phyloP scores from a whole-genome alignment of 1,284 basidiomycete species.

The Melanopsichium pennsylvanicum region DNA sequence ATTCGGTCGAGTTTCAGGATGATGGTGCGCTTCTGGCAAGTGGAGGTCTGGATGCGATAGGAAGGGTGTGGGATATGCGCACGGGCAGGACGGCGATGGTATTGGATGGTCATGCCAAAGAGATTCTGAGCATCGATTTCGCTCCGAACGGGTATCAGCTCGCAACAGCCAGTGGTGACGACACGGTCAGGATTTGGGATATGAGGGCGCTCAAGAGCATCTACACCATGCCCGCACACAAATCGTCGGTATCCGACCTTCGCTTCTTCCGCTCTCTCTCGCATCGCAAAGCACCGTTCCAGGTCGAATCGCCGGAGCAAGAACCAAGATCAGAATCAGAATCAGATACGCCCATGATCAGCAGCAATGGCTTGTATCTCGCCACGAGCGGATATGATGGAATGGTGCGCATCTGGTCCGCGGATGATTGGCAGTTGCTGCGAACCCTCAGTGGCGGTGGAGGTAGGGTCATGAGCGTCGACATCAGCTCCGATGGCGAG shows the following conservation, averaged over 20 bases:
- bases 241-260: slow-evolving; percentile 91
- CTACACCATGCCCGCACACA: slow-evolving; percentile 97
- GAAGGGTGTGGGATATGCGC: slow-evolving; percentile 93
- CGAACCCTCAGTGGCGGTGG: slow-evolving; percentile 88
- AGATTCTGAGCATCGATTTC: slow-evolving; percentile 89
- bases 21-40: slow-evolving; percentile 93
- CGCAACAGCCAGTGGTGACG: slow-evolving; percentile 93
- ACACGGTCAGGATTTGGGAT: slow-evolving; percentile 98
- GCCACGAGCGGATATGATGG: slow-evolving; percentile 95
- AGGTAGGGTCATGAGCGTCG: slow-evolving; percentile 97
- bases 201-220: slow-evolving; percentile 86
- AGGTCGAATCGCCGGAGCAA: no score
- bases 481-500: slow-evolving; percentile 70
- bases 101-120: slow-evolving; percentile 93
- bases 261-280: slow-evolving; percentile 78
- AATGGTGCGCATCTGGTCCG: slow-evolving; percentile 93
- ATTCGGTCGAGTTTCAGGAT: slow-evolving; percentile 90
- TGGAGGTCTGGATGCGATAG: slow-evolving; percentile 94
- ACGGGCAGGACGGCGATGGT: slow-evolving; percentile 98
- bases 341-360: slow-evolving; percentile 12
- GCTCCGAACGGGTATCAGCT: slow-evolving; percentile 97
- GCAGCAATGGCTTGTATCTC: slow-evolving; percentile 78
- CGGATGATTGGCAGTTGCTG: slow-evolving; percentile 95
- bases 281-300: slow-evolving; percentile 6
- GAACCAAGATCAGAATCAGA: no score